A percentile compares a stretch with the other conserved stretches of the same genome.
Conservation (phyloP, 441 rosid genomes). For the Populus hybrid region DNA sequence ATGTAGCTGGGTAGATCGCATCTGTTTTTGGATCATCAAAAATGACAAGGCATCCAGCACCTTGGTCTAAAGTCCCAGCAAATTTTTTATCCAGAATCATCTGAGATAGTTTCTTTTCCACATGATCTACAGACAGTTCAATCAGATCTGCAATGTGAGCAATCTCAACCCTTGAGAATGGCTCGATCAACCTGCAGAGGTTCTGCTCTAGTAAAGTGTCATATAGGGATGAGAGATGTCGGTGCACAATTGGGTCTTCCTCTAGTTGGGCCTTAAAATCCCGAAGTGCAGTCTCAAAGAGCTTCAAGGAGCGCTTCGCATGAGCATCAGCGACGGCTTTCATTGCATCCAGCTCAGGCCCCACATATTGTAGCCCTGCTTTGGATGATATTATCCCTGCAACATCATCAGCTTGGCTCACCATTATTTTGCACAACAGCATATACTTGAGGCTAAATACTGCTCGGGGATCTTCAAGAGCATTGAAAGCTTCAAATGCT, state of each 20-base stretch:
- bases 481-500: conserved; percentile 92
- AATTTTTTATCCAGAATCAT: conserved; percentile 96
- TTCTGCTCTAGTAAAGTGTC: conserved; percentile 91
- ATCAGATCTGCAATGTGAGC: conserved; percentile 78
- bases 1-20: conserved; percentile 79
- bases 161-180: conserved; percentile 88
- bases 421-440: conserved; percentile 95
- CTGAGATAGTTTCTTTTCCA: conserved; percentile 94
- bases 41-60: conserved; percentile 94
- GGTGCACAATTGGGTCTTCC: conserved; percentile 92
- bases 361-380: conserved; percentile 84
- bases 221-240: conserved; percentile 88
- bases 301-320: conserved; percentile 73
- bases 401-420: conserved; percentile 93
- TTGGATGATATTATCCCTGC: conserved; percentile 84
- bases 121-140: conserved; percentile 65
- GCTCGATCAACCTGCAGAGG: conserved; percentile 89
- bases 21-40: conserved; percentile 87
- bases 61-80: conserved; percentile 93
- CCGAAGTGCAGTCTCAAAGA: conserved; percentile 74
- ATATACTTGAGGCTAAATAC: conserved; percentile 89
- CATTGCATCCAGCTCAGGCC: conserved; percentile 93
- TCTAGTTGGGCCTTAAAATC: conserved; percentile 82
- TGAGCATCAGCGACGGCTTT: conserved; percentile 97
- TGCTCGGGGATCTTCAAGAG: conserved; percentile 84